Percentiles rank a stretch among this genome's conserved stretches.
phyloP scores from a whole-genome alignment of 225 moss, liverwort and hornwort species.

The Polytrichum commune region DNA sequence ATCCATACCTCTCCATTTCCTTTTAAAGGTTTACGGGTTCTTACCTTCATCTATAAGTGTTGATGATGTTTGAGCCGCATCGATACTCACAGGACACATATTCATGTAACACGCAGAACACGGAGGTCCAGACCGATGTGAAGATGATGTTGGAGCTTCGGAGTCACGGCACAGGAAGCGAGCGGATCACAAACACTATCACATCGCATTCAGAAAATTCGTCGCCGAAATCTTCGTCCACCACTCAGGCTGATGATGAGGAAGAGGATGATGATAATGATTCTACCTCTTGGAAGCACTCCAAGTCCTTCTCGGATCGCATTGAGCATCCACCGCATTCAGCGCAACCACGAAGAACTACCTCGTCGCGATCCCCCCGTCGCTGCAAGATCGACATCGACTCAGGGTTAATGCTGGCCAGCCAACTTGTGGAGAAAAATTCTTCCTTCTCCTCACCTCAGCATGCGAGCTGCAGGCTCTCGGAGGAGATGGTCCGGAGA shows the following conservation, averaged over 20 bases:
- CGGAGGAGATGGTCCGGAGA: conserved; percentile 87
- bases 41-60: no score
- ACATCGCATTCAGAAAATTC: background rate
- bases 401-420: conserved; percentile 7
- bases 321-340: no score
- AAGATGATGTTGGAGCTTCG: conserved; percentile 1
- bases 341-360: conserved; percentile 49
- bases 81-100: no score
- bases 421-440: conserved; percentile 48
- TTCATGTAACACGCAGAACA: background rate
- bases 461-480: conserved; percentile 18
- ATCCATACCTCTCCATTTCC: no score
- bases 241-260: background rate
- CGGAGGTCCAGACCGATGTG: background rate
- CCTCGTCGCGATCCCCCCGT: conserved; percentile 22
- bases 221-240: background rate
- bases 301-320: background rate
- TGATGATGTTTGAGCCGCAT: no score
- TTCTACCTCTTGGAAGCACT: no score
- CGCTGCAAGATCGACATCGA: conserved; percentile 5
- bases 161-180: background rate
- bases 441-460: background rate
- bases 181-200: no score
- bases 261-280: background rate
- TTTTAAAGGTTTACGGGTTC: no score